These are phyloP conservation scores for Sclerotinia nivalis DNA, from an alignment of 2,329 filamentous ascomycete species.

Conservation along the genomic window DNA sequence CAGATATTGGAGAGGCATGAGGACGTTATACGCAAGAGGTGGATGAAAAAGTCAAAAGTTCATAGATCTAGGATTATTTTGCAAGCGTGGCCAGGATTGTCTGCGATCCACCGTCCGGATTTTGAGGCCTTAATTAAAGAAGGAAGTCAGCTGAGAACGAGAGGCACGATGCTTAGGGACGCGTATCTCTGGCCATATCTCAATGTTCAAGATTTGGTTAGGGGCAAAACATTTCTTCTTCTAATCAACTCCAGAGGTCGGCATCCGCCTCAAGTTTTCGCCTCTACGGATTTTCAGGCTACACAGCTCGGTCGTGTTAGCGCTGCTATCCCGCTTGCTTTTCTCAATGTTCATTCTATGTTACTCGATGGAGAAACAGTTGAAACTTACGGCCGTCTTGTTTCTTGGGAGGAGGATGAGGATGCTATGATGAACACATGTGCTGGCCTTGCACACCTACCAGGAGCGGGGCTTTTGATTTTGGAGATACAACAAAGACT, in stretches of 20 bases:
- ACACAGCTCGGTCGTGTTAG: constrained; percentile 40
- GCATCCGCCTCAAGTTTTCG: constrained; percentile 50
- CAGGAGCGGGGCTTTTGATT: constrained; percentile 51
- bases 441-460: constrained; percentile 43
- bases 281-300: constrained; percentile 46
- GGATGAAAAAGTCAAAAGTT: constrained; percentile 52
- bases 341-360: constrained; percentile 42
- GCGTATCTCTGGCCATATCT: constrained; percentile 55
- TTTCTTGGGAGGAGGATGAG: constrained; percentile 43
- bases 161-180: constrained; percentile 38
- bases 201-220: constrained; percentile 57
- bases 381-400: constrained; percentile 43
- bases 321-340: constrained; percentile 35
- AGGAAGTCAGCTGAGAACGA: constrained; percentile 23
- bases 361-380: constrained; percentile 40
- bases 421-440: constrained; percentile 45
- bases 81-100: constrained; percentile 53
- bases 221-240: constrained; percentile 48
- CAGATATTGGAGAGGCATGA: constrained; percentile 53
- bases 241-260: constrained; percentile 55
- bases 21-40: constrained; percentile 52
- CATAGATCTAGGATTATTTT: constrained; percentile 51
- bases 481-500: constrained; percentile 54
- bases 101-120: constrained; percentile 53
- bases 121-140: constrained; percentile 42